These are phyloP conservation scores for Pseudognaphalium luteoalbum DNA, from an alignment of 129 eudicot species.

Conservation along the genomic window DNA sequence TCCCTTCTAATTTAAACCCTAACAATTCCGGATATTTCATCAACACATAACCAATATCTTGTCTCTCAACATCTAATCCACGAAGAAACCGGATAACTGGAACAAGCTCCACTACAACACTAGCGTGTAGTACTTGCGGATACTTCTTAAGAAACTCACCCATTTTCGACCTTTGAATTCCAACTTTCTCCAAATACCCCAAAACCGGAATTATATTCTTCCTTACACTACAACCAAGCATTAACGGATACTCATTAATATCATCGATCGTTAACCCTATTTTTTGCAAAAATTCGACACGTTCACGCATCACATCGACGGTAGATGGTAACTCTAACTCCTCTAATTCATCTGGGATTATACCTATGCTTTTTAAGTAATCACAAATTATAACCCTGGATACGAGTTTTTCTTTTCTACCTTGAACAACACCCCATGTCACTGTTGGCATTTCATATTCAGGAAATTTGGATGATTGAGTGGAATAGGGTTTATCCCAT, in stretches of 20 bases:
- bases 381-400: constrained; percentile 65
- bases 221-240: constrained; percentile 81
- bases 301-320: constrained; percentile 71
- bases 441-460: constrained; percentile 84
- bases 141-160: constrained; percentile 67
- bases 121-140: constrained; percentile 64
- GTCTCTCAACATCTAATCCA: constrained; percentile 66
- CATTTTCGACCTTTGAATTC: constrained; percentile 52
- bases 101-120: constrained; percentile 73
- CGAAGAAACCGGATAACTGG: constrained; percentile 65
- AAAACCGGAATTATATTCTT: constrained; percentile 65
- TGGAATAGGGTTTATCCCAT: constrained; percentile 39
- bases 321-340: constrained; percentile 65
- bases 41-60: constrained; percentile 64
- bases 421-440: constrained; percentile 80
- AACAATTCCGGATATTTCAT: constrained; percentile 66
- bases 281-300: constrained; percentile 73
- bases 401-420: constrained; percentile 67
- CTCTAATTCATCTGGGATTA: constrained; percentile 64
- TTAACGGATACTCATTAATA: constrained; percentile 66
- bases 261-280: constrained; percentile 63
- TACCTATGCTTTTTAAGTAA: constrained; percentile 58
- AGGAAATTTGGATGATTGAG: constrained; percentile 55
- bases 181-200: constrained; percentile 70
- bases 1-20: constrained; percentile 75